Conservation (phyloP, 208 protist genomes). For the Crithidia bombi region DNA sequence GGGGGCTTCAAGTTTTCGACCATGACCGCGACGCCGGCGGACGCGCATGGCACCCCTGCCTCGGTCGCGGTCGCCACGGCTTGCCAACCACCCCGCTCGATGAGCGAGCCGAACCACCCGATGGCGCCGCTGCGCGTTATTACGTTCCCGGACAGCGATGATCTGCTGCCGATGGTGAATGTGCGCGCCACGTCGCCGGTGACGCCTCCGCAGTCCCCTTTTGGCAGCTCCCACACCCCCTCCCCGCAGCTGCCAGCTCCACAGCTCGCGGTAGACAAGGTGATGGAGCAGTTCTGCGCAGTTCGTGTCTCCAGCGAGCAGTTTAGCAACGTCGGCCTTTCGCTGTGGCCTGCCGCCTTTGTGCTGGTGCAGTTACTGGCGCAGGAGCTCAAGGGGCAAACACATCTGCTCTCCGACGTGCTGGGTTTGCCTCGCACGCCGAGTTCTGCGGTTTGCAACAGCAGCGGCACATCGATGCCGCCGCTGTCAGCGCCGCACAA, state of each 20-base stretch:
- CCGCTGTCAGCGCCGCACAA: conserved; percentile 6
- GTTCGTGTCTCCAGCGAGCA: conserved; percentile 63
- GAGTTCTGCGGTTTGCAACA: not conserved
- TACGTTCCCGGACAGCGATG: not conserved
- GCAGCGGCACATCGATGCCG: not conserved
- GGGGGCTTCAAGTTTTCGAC: not conserved
- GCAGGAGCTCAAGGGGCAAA: conserved; percentile 52
- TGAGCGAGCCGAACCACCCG: conserved; percentile 7
- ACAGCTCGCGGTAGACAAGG: not conserved
- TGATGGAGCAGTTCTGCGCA: conserved; percentile 44
- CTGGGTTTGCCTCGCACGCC: conserved; percentile 27
- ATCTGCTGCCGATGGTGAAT: conserved; percentile 6
- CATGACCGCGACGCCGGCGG: not conserved
- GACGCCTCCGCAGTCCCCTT: conserved; percentile 3
- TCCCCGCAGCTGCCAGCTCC: not conserved
- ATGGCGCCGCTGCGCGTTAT: not conserved
- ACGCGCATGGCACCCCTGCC: not conserved
- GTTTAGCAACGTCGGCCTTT: conserved; percentile 80
- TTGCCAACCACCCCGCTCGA: not conserved
- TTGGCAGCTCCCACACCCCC: not conserved
- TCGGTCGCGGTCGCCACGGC: not conserved
- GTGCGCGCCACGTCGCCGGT: not conserved
- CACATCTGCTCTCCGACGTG: conserved; percentile 39
- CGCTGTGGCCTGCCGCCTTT: conserved; percentile 83
- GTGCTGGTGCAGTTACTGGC: conserved; percentile 75